phyloP scores from a whole-genome alignment of 306 rosid genomes.

The Casuarina cunninghamiana region DNA sequence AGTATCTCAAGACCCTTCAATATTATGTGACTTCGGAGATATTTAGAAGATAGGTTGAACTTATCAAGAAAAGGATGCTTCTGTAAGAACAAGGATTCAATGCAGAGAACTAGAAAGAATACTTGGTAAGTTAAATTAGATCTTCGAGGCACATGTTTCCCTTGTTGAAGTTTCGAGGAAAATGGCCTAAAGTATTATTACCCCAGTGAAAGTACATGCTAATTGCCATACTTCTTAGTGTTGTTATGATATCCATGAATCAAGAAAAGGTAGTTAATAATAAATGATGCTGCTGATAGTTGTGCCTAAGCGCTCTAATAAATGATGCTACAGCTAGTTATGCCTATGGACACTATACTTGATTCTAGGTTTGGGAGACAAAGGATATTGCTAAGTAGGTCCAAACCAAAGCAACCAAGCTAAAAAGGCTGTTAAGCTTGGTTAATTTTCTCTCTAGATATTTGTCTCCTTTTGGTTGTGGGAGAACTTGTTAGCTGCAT shows the following conservation, averaged over 20 bases:
- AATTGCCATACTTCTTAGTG: neutral
- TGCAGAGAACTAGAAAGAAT: slow-evolving; percentile 83
- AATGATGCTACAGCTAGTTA: neutral
- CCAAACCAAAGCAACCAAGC: slow-evolving; percentile 1
- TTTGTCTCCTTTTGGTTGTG: neutral
- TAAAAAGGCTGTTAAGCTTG: neutral
- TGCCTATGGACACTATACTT: neutral
- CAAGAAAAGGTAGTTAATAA: neutral
- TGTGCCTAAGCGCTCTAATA: neutral
- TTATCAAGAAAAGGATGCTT: slow-evolving; percentile 87
- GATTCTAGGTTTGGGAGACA: neutral
- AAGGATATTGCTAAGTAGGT: neutral
- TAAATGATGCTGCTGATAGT: neutral
- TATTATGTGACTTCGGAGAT: slow-evolving; percentile 72
- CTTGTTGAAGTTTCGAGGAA: slow-evolving; percentile 4
- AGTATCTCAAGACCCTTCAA: slow-evolving; percentile 60
- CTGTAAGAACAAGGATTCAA: slow-evolving; percentile 93
- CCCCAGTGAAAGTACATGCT: slow-evolving; percentile 8
- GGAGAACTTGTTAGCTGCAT: neutral
- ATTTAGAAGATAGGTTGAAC: slow-evolving; percentile 94
- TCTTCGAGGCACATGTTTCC: neutral
- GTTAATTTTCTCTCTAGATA: neutral
- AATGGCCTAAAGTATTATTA: slow-evolving; percentile 8
- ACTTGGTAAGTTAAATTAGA: slow-evolving; percentile 61
- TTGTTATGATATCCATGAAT: neutral